Evolutionary conservation across 352 stramenopile genomes (phyloP).

Genomic region (Nothophytophthora sp.): DNA sequence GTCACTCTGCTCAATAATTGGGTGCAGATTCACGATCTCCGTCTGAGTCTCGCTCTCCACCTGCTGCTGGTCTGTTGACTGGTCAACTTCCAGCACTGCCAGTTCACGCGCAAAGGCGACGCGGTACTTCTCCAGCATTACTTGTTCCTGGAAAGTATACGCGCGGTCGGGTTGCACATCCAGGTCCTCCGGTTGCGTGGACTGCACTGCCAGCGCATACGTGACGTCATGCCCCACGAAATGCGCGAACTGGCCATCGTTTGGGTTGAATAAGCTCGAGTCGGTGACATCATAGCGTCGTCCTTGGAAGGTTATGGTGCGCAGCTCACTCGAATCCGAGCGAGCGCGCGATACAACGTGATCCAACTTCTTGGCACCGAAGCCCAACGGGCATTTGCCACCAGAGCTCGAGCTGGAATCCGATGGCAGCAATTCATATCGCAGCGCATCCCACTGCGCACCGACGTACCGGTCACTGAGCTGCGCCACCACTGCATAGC

Average conservation of each 20-base stretch:
- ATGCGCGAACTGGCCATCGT: conserved; percentile 38
- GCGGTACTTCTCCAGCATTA: conserved; percentile 57
- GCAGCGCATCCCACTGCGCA: conserved; percentile 43
- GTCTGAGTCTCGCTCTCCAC: conserved; percentile 1
- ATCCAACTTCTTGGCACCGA: conserved; percentile 36
- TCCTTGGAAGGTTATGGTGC: conserved; percentile 56
- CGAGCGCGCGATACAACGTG: conserved; percentile 21
- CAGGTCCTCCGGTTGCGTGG: conserved; percentile 34
- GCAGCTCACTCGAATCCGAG: conserved; percentile 22
- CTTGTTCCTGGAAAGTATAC: conserved; percentile 63
- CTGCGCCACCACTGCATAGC: conserved; percentile 49
- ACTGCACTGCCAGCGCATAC: conserved; percentile 51
- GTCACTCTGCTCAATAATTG: conserved; percentile 42
- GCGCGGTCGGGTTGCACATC: conserved; percentile 30
- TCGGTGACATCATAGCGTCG: conserved; percentile 54
- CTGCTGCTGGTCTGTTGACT: neutral
- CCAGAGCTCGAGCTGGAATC: conserved; percentile 12
- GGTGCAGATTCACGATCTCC: conserved; percentile 35
- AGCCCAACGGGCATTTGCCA: conserved; percentile 63
- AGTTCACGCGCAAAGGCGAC: conserved; percentile 43
- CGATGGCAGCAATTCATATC: conserved; percentile 33
- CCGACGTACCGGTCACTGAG: conserved; percentile 46
- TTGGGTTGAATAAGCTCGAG: conserved; percentile 46
- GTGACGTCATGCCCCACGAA: conserved; percentile 72
- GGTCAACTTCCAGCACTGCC: conserved; percentile 24